Evolutionary conservation across 2,329 filamentous ascomycete species (phyloP), one percentile per base, ranked within the genome.

Genomic region (Chrysoporthe puriensis): DNA sequence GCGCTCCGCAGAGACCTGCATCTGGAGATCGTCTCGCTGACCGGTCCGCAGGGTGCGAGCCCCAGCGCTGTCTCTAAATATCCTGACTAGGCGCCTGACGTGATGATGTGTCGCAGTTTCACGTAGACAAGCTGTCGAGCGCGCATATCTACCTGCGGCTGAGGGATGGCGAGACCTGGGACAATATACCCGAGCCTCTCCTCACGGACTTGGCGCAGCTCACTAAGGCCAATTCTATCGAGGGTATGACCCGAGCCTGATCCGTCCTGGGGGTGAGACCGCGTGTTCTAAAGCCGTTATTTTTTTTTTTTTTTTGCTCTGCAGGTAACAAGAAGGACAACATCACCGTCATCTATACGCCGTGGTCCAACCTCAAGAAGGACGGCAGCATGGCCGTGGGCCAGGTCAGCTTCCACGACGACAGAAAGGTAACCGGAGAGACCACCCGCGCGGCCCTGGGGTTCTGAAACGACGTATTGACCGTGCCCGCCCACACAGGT

Each of bases 251-350:
- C 13, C 26, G 18, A 42, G 2, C n/a, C 34, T 34, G 13, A 26
- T 44, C 21, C 11, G 14, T 9, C 13, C 46, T 2, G 7, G 36
- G n/a, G 18, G 26, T 26, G 26, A n/a, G 4, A 46, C 3, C 42
- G 18, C 14, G n/a, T 11, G 44, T n/a, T 8, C 44, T 34, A 8
- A 60, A 40, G 34, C n/a, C 18, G 16, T n/a, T 36, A 40, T 6
- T 18, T 21, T 7, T 56, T 46, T 5, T n/a, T 36, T 32, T 6
- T 18, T 21, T 7, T 56, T 46, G 9, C n/a, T 40, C 52, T 40
- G 32, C 32, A 94, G 92, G 96, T 71, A 99, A 99, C 84, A 99
- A 99, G 81, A 98, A 97, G 79, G 95, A 98, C 79, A 98, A 98
- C 80, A 84, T 99, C 74, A 97, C 94, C 18, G 80, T 99, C 76